phyloP scores from a whole-genome alignment of 352 stramenopile species.

The Saprolegnia parasitica region DNA sequence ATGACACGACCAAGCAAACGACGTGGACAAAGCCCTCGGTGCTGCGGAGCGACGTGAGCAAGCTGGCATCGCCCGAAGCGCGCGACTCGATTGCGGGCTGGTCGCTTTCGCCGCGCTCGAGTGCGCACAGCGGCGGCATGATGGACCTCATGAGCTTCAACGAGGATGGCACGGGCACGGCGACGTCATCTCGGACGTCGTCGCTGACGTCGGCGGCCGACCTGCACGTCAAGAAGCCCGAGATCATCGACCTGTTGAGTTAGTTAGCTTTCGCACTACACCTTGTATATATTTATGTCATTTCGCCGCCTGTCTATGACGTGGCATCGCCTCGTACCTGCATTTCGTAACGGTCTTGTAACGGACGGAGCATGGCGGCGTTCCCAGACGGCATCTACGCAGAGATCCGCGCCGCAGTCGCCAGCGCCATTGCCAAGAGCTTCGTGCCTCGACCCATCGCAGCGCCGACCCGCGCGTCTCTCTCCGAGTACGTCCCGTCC shows the following conservation, averaged over 20 bases:
- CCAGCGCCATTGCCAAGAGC: constrained; percentile 1
- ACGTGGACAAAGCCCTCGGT: constrained; percentile 69
- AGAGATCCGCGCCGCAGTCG: constrained; percentile 4
- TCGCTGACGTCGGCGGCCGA: constrained; percentile 5
- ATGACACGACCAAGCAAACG: constrained; percentile 53
- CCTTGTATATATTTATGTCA: constrained; percentile 11
- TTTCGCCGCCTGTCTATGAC: background rate
- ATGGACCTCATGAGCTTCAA: constrained; percentile 24
- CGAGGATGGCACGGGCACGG: constrained; percentile 10
- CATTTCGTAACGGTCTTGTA: background rate
- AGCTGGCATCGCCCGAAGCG: constrained; percentile 9
- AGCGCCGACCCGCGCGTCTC: background rate
- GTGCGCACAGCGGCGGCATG: constrained; percentile 1
- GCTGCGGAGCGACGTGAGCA: constrained; percentile 11
- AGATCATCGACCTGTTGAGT: constrained; percentile 10
- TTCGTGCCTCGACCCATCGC: background rate
- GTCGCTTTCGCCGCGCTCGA: background rate
- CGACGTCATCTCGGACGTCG: background rate
- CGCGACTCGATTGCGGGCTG: constrained; percentile 4
- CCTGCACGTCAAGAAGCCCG: constrained; percentile 10
- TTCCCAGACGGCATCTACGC: constrained; percentile 1
- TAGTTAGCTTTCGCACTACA: background rate
- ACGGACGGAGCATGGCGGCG: background rate
- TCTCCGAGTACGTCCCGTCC: constrained; percentile 5
- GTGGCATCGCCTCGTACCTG: background rate